These are phyloP conservation scores for Silene conica DNA, from an alignment of 148 eudicot genomes.

Conservation along the genomic window DNA sequence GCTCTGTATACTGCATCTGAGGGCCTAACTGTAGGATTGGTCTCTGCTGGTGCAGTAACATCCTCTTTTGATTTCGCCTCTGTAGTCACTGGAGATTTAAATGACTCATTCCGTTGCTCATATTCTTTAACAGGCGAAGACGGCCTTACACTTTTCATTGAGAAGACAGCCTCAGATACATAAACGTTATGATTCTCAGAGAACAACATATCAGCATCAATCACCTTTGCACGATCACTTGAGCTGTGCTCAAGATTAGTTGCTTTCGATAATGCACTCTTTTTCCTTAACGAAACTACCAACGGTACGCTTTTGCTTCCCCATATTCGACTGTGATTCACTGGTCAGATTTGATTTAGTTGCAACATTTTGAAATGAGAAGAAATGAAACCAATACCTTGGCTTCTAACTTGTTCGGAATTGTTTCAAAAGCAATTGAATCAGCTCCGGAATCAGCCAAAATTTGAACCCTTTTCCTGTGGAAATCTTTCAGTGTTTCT, in stretches of 20 bases:
- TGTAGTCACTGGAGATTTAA: too few species aligned
- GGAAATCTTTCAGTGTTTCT: conserved; percentile 71
- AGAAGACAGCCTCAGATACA: not conserved
- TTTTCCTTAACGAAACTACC: conserved; percentile 38
- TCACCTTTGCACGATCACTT: too few species aligned
- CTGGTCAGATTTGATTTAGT: too few species aligned
- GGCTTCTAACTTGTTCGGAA: conserved; percentile 89
- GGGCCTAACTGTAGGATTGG: conserved; percentile 15
- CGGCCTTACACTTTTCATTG: conserved; percentile 15
- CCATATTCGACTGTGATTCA: too few species aligned
- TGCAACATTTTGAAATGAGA: too few species aligned
- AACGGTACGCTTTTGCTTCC: conserved; percentile 59
- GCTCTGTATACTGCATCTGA: conserved; percentile 4
- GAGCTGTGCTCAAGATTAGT: too few species aligned
- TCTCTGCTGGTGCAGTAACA: conserved; percentile 10
- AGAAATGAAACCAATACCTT: conserved; percentile 53
- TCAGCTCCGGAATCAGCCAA: conserved; percentile 87
- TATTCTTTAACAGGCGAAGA: conserved; percentile 15
- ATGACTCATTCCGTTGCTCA: too few species aligned
- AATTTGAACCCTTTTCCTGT: conserved; percentile 78
- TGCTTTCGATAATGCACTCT: conserved; percentile 30
- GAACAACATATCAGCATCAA: too few species aligned
- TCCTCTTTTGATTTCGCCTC: conserved; percentile 16
- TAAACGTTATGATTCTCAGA: too few species aligned
- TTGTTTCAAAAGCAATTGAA: conserved; percentile 90